phyloP scores from a whole-genome alignment of 768 basidiomycete species.

The Lactarius indigo region DNA sequence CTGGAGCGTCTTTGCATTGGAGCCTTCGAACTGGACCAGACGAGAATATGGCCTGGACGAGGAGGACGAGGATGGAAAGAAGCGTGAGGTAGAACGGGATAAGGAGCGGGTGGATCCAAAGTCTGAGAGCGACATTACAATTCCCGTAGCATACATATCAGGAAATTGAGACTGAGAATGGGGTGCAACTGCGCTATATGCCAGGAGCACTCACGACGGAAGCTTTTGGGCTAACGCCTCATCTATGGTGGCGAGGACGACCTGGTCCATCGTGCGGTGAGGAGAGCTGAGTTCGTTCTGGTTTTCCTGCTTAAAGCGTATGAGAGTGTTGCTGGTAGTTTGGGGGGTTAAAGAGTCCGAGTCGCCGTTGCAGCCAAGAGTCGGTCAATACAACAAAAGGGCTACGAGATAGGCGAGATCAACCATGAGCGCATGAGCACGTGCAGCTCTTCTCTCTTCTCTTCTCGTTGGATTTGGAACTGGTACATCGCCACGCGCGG shows the following conservation, averaged over 20 bases:
- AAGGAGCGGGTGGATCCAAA: constrained; percentile 16
- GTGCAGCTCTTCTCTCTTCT: no score
- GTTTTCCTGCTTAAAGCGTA: no score
- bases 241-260: neutral
- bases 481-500: no score
- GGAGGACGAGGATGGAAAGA: constrained; percentile 8
- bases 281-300: no score
- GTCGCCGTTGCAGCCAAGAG: no score
- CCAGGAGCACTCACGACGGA: neutral
- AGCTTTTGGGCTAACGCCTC: neutral
- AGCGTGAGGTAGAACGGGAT: constrained; percentile 17
- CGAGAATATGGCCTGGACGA: neutral
- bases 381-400: no score
- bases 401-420: no score
- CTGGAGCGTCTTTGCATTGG: neutral
- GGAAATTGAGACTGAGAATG: neutral
- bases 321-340: no score
- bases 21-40: neutral
- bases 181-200: no score
- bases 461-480: no score
- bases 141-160: neutral
- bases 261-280: neutral
- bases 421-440: no score
- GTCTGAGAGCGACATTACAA: neutral
- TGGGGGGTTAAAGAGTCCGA: no score